These are phyloP conservation scores for Xylaria sp. DNA, from an alignment of 2,329 filamentous ascomycete species.

Conservation along the genomic window DNA sequence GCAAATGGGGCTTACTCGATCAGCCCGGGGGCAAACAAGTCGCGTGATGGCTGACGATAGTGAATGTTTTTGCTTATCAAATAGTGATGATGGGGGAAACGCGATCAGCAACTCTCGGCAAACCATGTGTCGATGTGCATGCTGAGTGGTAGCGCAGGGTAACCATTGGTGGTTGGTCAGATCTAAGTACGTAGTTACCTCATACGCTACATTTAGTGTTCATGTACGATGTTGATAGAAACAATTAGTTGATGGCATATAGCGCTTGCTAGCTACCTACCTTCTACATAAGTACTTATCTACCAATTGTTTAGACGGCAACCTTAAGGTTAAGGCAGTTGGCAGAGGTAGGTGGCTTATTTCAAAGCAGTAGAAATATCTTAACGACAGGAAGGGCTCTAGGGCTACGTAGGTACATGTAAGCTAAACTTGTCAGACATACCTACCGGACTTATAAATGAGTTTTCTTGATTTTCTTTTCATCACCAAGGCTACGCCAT, in stretches of 20 bases:
- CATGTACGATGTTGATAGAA: not conserved
- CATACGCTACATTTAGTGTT: not conserved
- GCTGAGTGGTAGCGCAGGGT: not conserved
- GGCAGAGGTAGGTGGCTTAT: not conserved
- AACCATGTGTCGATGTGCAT: constrained; percentile 1
- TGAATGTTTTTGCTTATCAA: not conserved
- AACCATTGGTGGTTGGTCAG: not conserved
- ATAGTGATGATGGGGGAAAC: not conserved
- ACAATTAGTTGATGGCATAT: not conserved
- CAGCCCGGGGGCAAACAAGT: not conserved
- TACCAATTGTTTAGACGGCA: not conserved
- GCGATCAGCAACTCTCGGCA: constrained; percentile 14
- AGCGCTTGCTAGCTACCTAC: not conserved
- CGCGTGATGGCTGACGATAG: not conserved
- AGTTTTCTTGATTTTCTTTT: no score
- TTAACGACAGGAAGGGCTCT: no score
- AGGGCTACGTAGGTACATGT: no score
- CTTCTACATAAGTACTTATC: not conserved
- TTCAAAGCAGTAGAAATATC: no score
- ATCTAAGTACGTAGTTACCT: not conserved
- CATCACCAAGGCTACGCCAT: no score
- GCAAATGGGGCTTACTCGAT: not conserved
- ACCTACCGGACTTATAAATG: no score
- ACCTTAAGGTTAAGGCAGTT: not conserved
- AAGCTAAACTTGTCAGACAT: no score